Evolutionary conservation across 441 rosid species (phyloP).

Genomic region (Euphorbia celastroides): DNA sequence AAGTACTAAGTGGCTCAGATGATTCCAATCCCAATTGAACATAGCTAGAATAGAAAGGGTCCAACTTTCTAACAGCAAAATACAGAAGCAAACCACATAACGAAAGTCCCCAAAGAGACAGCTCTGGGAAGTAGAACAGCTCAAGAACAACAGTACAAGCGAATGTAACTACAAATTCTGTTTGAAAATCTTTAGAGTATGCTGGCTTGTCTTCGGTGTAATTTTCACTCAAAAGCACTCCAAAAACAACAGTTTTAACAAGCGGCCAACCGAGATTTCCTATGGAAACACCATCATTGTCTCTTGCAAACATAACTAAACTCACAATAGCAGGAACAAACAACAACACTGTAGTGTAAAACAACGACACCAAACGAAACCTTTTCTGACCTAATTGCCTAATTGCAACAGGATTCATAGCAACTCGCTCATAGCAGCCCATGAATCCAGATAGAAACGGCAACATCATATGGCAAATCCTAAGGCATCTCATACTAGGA

Average conservation of each 20-base stretch:
- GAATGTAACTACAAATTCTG: slow-evolving; percentile 67
- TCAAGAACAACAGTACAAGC: slow-evolving; percentile 69
- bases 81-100: slow-evolving; percentile 67
- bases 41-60: slow-evolving; percentile 40
- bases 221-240: slow-evolving; percentile 76
- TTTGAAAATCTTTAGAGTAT: slow-evolving; percentile 54
- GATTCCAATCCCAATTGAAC: slow-evolving; percentile 54
- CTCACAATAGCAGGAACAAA: slow-evolving; percentile 70
- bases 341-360: slow-evolving; percentile 53
- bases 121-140: slow-evolving; percentile 72
- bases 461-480: slow-evolving; percentile 75
- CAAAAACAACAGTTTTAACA: slow-evolving; percentile 81
- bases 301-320: slow-evolving; percentile 38
- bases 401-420: slow-evolving; percentile 55
- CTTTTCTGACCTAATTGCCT: slow-evolving; percentile 58
- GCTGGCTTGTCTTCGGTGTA: slow-evolving; percentile 53
- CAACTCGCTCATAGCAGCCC: slow-evolving; percentile 72
- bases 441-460: slow-evolving; percentile 80
- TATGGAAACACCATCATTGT: slow-evolving; percentile 41
- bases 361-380: slow-evolving; percentile 59
- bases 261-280: slow-evolving; percentile 78
- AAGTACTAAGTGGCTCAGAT: slow-evolving; percentile 46
- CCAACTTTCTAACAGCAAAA: slow-evolving; percentile 65
- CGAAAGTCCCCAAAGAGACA: slow-evolving; percentile 78
- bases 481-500: slow-evolving; percentile 55